A percentile compares a stretch with the other conserved stretches of the same genome.
These are phyloP conservation scores for Dittrichia graveolens DNA, from an alignment of 129 eudicot genomes.

Conservation along the genomic window DNA sequence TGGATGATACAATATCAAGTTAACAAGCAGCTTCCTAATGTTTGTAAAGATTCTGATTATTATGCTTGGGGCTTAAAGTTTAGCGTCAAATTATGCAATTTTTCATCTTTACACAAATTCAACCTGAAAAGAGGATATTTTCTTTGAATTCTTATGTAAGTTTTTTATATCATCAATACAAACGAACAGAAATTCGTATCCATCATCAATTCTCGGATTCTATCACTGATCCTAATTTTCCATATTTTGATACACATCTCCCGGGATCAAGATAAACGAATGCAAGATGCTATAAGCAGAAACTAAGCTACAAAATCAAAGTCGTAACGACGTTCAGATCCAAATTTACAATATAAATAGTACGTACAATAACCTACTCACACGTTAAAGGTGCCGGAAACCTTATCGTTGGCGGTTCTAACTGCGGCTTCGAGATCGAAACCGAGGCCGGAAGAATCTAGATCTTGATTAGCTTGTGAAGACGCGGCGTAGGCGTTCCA, in stretches of 20 bases:
- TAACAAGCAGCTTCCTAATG: slow-evolving; percentile 1
- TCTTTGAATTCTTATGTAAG: not conserved
- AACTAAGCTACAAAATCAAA: slow-evolving; percentile 4
- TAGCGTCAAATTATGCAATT: not conserved
- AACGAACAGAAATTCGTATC: not conserved
- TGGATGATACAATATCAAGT: not conserved
- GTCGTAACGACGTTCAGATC: slow-evolving; percentile 14
- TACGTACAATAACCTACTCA: slow-evolving; percentile 28
- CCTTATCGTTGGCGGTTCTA: slow-evolving; percentile 68
- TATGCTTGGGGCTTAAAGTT: not conserved
- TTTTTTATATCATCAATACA: not conserved
- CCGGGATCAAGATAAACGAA: not conserved
- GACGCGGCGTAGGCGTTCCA: slow-evolving; percentile 86
- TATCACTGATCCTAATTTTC: slow-evolving; percentile 23
- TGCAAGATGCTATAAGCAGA: slow-evolving; percentile 3
- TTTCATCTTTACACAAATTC: not conserved
- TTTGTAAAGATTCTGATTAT: not conserved
- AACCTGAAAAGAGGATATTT: not conserved
- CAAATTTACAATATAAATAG: slow-evolving; percentile 9
- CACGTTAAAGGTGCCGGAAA: slow-evolving; percentile 77
- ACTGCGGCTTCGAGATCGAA: slow-evolving; percentile 94
- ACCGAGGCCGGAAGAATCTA: slow-evolving; percentile 48
- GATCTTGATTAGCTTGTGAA: slow-evolving; percentile 39
- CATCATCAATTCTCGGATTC: slow-evolving; percentile 11
- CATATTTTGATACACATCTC: not conserved